Evolutionary conservation across 2,329 filamentous ascomycete genomes (phyloP).

Genomic region (Apiospora marii): DNA sequence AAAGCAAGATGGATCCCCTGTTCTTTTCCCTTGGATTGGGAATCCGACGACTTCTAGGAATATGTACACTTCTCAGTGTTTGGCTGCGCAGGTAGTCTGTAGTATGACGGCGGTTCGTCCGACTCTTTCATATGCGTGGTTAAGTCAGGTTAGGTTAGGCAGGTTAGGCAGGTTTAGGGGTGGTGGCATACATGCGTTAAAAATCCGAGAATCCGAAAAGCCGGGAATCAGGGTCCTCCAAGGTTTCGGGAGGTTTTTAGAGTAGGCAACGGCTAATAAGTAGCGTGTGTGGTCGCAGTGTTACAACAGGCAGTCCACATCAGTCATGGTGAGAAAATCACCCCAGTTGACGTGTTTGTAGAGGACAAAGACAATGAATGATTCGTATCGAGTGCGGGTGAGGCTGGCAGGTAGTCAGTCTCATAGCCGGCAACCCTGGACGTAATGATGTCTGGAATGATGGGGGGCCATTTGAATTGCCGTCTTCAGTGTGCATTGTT

Average conservation of each 20-base stretch:
- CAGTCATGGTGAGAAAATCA: neutral
- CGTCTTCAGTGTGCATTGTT: slow-evolving; percentile 18
- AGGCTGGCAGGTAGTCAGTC: neutral
- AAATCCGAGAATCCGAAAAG: slow-evolving; percentile 17
- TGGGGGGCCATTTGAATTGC: slow-evolving; percentile 8
- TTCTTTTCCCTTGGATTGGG: neutral
- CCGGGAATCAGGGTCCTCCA: slow-evolving; percentile 19
- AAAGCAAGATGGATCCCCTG: neutral
- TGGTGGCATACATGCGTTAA: neutral
- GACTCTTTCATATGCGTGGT: neutral
- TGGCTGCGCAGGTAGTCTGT: neutral
- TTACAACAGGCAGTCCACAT: neutral
- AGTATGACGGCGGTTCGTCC: neutral
- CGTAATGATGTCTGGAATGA: slow-evolving; percentile 4
- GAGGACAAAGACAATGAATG: neutral
- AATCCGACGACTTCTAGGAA: neutral
- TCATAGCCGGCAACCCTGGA: neutral
- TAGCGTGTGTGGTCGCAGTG: neutral
- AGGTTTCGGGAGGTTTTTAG: neutral
- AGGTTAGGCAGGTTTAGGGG: neutral
- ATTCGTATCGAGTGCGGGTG: neutral
- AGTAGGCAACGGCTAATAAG: neutral
- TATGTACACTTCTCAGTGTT: neutral
- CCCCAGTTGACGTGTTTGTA: neutral
- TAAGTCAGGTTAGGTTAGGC: neutral